phyloP scores from a whole-genome alignment of 2,329 filamentous ascomycete species.

The Colletotrichum higginsianum region DNA sequence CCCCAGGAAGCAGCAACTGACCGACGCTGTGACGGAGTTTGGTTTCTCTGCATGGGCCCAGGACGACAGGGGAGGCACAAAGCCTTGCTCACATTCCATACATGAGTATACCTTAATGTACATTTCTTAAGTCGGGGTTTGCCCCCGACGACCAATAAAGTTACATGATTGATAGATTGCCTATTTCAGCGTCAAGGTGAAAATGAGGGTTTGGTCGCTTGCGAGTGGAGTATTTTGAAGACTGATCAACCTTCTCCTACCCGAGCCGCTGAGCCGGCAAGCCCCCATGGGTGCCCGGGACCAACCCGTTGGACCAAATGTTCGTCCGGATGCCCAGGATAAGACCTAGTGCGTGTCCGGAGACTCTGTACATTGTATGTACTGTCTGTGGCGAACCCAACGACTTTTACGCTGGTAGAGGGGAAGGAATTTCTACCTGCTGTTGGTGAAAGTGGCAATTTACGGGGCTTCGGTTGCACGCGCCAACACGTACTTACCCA shows the following conservation, averaged over 20 bases:
- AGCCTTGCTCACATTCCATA: not conserved
- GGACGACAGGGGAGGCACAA: not conserved
- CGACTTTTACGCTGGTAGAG: too few species aligned
- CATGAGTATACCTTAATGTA: conserved; percentile 3
- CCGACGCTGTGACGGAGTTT: not conserved
- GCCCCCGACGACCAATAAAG: not conserved
- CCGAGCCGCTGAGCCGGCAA: not conserved
- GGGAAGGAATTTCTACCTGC: too few species aligned
- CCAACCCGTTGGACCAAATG: conserved; percentile 22
- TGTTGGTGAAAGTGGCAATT: too few species aligned
- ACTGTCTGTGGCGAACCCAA: too few species aligned
- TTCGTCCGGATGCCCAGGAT: conserved; percentile 23
- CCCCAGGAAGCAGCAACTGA: not conserved
- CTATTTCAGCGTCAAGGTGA: not conserved
- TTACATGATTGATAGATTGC: not conserved
- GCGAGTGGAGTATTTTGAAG: not conserved
- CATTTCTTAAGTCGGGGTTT: not conserved
- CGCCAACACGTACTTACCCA: not conserved
- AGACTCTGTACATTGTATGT: too few species aligned
- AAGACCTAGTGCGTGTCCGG: too few species aligned
- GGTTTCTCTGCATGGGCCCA: not conserved
- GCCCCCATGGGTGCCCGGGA: not conserved
- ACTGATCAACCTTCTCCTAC: not conserved
- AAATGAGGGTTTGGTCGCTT: not conserved
- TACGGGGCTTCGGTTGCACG: too few species aligned